Percentiles rank a stretch among this genome's conserved stretches.
phyloP scores from a whole-genome alignment of 352 stramenopile genomes.

The Phytophthora nicotianae region DNA sequence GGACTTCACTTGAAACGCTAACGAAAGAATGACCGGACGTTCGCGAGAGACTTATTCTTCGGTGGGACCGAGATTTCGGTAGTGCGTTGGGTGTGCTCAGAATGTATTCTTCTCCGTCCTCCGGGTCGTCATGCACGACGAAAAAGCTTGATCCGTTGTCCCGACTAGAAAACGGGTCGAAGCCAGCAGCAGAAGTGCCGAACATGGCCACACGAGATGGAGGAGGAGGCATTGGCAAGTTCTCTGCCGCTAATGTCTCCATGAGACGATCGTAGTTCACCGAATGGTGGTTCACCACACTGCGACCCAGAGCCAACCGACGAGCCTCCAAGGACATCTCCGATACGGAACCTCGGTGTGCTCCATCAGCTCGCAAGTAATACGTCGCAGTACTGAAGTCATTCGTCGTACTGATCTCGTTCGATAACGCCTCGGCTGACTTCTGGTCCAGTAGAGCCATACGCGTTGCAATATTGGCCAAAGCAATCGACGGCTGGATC shows the following conservation, averaged over 20 bases:
- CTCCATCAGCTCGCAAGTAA: constrained; percentile 50
- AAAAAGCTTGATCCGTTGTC: constrained; percentile 59
- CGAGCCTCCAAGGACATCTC: constrained; percentile 50
- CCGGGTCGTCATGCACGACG: constrained; percentile 48
- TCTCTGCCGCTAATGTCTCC: constrained; percentile 35
- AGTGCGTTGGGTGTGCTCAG: constrained; percentile 2
- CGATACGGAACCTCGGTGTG: constrained; percentile 28
- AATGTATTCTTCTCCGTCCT: constrained; percentile 37
- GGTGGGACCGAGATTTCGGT: constrained; percentile 1
- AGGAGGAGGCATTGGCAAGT: constrained; percentile 48
- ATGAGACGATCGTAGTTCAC: constrained; percentile 60
- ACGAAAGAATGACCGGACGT: constrained; percentile 3
- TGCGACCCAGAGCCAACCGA: constrained; percentile 46
- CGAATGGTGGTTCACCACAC: constrained; percentile 74
- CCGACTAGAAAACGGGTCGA: constrained; percentile 53
- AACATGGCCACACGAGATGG: constrained; percentile 76
- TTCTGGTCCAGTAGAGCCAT: constrained; percentile 62
- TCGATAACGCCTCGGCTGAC: constrained; percentile 41
- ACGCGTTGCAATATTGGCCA: constrained; percentile 69
- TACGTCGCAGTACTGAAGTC: constrained; percentile 63
- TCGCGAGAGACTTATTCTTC: constrained; percentile 10
- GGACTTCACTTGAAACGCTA: constrained; percentile 3
- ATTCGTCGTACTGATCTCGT: constrained; percentile 54
- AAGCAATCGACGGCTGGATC: constrained; percentile 69
- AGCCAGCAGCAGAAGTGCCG: constrained; percentile 46